phyloP scores from a whole-genome alignment of 352 stramenopile species.

The Stephanocyclus meneghinianus region DNA sequence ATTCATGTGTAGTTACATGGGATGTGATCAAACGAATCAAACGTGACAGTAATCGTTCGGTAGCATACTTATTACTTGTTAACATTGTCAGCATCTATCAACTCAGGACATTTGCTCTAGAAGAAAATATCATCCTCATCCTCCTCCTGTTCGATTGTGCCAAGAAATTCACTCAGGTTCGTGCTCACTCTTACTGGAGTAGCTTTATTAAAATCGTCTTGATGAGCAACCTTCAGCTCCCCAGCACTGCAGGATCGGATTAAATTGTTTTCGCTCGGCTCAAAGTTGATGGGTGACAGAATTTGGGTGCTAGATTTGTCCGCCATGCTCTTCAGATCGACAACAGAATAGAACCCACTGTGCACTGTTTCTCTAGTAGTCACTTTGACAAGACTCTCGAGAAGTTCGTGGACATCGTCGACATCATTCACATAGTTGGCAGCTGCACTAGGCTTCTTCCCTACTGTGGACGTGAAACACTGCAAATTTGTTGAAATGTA shows the following conservation, averaged over 20 bases:
- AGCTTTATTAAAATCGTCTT: constrained; percentile 5
- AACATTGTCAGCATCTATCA: too few relatives aligned
- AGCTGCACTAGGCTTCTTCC: constrained; percentile 96
- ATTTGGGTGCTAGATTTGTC: not conserved
- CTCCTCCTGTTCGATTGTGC: constrained; percentile 31
- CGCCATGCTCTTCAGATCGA: constrained; percentile 69
- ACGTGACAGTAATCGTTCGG: too few relatives aligned
- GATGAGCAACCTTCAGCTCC: constrained; percentile 27
- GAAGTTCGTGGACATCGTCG: constrained; percentile 92
- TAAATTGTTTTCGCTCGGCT: constrained; percentile 11
- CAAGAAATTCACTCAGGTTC: constrained; percentile 46
- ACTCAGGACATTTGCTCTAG: not conserved
- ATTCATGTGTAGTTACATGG: too few relatives aligned
- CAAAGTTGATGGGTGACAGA: constrained; percentile 1
- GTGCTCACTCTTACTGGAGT: constrained; percentile 21
- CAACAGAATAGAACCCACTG: constrained; percentile 70
- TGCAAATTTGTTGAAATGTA: constrained; percentile 79
- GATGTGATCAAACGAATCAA: too few relatives aligned
- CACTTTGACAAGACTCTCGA: constrained; percentile 81
- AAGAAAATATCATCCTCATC: constrained; percentile 51
- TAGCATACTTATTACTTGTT: too few relatives aligned
- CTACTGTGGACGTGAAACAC: constrained; percentile 95
- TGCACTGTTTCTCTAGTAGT: constrained; percentile 61
- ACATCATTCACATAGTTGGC: constrained; percentile 98
- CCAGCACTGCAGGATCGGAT: constrained; percentile 41